Evolutionary conservation across 2,329 filamentous ascomycete species (phyloP).

Genomic region (Hypoxylon sp.): DNA sequence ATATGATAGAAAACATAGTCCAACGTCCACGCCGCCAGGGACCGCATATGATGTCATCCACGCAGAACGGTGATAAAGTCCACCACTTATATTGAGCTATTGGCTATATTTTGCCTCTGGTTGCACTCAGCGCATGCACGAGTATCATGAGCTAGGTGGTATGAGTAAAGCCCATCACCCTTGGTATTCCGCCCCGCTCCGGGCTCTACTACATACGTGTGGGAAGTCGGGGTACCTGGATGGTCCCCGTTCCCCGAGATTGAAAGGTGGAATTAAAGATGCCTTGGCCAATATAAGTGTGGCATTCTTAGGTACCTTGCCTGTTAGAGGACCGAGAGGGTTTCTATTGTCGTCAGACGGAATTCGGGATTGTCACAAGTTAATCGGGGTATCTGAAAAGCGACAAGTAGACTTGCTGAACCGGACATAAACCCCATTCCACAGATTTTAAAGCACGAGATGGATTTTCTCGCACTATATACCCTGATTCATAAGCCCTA

Average conservation of each 20-base stretch:
- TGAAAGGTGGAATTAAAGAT: not conserved
- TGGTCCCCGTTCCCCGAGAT: not conserved
- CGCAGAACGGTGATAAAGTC: conserved; percentile 38
- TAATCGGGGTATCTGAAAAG: not conserved
- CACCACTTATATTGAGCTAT: conserved; percentile 30
- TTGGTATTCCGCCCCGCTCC: not conserved
- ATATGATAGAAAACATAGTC: conserved; percentile 44
- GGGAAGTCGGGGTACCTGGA: conserved; percentile 12
- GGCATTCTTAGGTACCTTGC: not conserved
- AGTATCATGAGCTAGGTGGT: conserved; percentile 7
- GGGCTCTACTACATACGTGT: not conserved
- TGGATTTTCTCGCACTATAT: not conserved
- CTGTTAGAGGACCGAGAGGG: not conserved
- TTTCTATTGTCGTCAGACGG: not conserved
- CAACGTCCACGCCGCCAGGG: conserved; percentile 1
- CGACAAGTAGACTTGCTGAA: not conserved
- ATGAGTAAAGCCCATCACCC: conserved; percentile 4
- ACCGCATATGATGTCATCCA: conserved; percentile 40
- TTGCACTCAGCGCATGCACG: conserved; percentile 29
- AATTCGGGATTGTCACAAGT: not conserved
- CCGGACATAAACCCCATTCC: not conserved
- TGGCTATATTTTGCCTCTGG: conserved; percentile 7
- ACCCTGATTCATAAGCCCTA: conserved; percentile 5
- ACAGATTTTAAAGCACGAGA: not conserved
- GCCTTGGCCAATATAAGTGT: not conserved